Percentiles rank a stretch among this genome's conserved stretches.
These are phyloP conservation scores for Dendrocalamus latiflorus DNA, from an alignment of 202 grass and related monocot species.

Conservation along the genomic window DNA sequence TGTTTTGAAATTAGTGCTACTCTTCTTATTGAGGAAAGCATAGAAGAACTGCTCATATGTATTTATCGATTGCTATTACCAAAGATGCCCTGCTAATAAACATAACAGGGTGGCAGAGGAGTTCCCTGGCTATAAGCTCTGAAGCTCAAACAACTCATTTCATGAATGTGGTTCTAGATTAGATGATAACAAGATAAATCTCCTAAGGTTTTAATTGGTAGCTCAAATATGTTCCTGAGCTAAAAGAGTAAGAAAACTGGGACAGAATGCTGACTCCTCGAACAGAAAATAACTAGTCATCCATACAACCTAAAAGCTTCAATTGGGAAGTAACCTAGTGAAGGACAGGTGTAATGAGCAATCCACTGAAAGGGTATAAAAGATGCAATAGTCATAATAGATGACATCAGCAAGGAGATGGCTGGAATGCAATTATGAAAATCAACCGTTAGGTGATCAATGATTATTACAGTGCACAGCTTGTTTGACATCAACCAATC, in stretches of 20 bases:
- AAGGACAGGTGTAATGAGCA: not conserved
- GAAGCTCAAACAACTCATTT: not conserved
- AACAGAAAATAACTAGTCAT: not conserved
- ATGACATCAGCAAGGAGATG: not conserved
- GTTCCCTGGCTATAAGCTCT: not conserved
- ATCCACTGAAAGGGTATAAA: not conserved
- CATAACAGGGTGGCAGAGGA: not conserved
- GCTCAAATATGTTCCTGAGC: not conserved
- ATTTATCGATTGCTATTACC: not conserved
- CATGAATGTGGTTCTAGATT: not conserved
- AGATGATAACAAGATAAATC: not conserved
- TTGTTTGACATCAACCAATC: not conserved
- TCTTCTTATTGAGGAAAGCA: too few species aligned
- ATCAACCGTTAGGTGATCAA: not conserved
- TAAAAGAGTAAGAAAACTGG: not conserved
- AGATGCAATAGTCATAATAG: not conserved
- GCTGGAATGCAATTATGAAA: not conserved
- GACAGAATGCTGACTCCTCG: not conserved
- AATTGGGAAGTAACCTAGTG: not conserved
- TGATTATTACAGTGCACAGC: not conserved
- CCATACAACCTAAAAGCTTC: not conserved
- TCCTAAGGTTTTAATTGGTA: not conserved
- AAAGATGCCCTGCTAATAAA: constrained; percentile 5
- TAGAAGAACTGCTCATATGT: not conserved
- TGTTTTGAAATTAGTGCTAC: too few species aligned